Evolutionary conservation across 352 stramenopile genomes (phyloP).

Genomic region (Phytophthora fragariae): DNA sequence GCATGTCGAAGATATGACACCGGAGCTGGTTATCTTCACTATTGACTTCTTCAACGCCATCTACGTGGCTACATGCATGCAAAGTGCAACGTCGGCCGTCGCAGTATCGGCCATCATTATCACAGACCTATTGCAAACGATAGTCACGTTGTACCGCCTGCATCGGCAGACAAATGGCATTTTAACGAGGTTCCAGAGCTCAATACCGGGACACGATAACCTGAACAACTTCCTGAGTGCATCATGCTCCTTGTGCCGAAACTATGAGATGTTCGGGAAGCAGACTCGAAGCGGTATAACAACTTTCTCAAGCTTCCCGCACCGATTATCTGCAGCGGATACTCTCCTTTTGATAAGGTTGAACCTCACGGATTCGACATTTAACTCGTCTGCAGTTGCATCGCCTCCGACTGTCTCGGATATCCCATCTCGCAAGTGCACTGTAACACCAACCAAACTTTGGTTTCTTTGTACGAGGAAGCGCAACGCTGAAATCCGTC

Average conservation of each 20-base stretch:
- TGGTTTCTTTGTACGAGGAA: not conserved
- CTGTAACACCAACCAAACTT: not conserved
- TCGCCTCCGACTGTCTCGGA: not conserved
- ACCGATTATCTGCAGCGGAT: not conserved
- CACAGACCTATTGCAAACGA: not conserved
- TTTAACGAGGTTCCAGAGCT: not conserved
- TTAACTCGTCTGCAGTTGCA: not conserved
- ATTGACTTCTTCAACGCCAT: not conserved
- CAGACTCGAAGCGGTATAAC: not conserved
- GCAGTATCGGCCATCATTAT: not conserved
- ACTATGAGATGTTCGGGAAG: not conserved
- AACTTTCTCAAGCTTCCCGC: not conserved
- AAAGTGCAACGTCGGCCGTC: not conserved
- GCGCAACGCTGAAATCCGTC: not conserved
- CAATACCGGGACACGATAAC: not conserved
- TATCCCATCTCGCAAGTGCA: not conserved
- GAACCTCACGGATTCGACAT: not conserved
- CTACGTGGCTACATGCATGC: not conserved
- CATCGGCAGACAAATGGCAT: not conserved
- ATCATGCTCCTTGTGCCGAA: not conserved
- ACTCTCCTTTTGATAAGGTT: not conserved
- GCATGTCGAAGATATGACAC: not conserved
- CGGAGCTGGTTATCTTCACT: not conserved
- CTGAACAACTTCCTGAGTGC: not conserved
- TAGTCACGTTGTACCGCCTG: not conserved